A percentile compares a stretch with the other conserved stretches of the same genome.
phyloP scores from a whole-genome alignment of 768 basidiomycete genomes.

The Porpolomopsis calyptriformis region DNA sequence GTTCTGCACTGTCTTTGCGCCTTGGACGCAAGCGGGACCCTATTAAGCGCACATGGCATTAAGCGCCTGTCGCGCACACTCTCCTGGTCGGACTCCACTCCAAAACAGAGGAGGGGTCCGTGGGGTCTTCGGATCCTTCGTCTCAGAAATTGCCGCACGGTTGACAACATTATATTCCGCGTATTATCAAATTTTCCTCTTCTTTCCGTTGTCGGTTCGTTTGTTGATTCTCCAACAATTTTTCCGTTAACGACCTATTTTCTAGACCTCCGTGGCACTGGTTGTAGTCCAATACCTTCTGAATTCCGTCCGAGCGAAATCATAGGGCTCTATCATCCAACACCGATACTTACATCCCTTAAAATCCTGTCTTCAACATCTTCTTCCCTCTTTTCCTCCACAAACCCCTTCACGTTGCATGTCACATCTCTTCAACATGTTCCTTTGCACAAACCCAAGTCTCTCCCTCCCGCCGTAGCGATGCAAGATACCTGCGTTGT shows the following conservation, averaged over 20 bases:
- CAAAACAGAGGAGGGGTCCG: slow-evolving; percentile 29
- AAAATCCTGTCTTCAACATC: slow-evolving; percentile 14
- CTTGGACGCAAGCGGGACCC: slow-evolving; percentile 51
- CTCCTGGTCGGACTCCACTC: slow-evolving; percentile 20
- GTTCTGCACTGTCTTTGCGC: slow-evolving; percentile 46
- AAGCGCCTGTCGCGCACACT: slow-evolving; percentile 42
- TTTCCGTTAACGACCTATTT: slow-evolving; percentile 7
- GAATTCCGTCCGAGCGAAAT: slow-evolving; percentile 19
- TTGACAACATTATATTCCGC: slow-evolving; percentile 35
- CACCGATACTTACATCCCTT: slow-evolving; percentile 28
- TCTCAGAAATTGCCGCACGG: slow-evolving; percentile 40
- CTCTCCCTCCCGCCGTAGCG: neutral
- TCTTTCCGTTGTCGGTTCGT: slow-evolving; percentile 51
- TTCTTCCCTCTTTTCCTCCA: slow-evolving; percentile 24
- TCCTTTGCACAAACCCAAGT: slow-evolving; percentile 3
- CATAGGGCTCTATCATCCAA: slow-evolving; percentile 32
- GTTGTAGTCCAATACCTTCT: slow-evolving; percentile 12
- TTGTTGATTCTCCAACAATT: neutral
- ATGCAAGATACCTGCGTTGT: slow-evolving; percentile 8
- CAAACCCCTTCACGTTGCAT: slow-evolving; percentile 22
- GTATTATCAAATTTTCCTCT: slow-evolving; percentile 41
- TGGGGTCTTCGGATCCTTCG: slow-evolving; percentile 51
- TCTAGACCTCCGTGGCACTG: slow-evolving; percentile 41
- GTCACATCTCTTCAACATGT: slow-evolving; percentile 17
- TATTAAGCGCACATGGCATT: slow-evolving; percentile 42